Evolutionary conservation across 2,329 filamentous ascomycete genomes (phyloP), one percentile per base, ranked within the genome.

Genomic region (Colletotrichum cuscutae): DNA sequence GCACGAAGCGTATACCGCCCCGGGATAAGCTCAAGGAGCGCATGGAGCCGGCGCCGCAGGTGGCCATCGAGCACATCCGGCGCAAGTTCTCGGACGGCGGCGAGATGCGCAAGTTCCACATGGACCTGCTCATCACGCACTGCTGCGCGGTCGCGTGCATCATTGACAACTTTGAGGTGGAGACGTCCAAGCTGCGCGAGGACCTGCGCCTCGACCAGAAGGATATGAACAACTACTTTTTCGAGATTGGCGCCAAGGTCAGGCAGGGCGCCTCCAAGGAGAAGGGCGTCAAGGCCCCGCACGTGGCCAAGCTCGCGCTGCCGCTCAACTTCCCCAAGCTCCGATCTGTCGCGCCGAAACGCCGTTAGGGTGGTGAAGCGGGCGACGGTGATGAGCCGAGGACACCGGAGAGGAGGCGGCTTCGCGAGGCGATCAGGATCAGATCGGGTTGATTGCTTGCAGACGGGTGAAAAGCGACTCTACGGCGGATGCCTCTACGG

Each of bases 301-400:
- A 88, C 72, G 84, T 95, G 62, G 95, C 93, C 13, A 91, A 91
- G 76, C 84, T 98, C 77, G 90, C 88, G 77, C 82, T 98, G 74
- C 97, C 97, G 3, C 84, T 98, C 59, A 88, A 92, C 72, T 98
- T 98, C 80, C 97, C 96, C 1, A 95, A 93, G 84, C 82, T 83
- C 77, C 79, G 81, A 64, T 78, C 80, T 28, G 80, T 78, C 59
- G 76, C 72, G 35, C 76, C 75, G 42, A 77, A 74, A 59, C 70
- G 72, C 59, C 72, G 74, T 63, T 76, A 72, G 37, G 63, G 13
- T 60, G 54, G 35, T 4, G 26, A 19, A 26, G 46, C 32, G 54
- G 68, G 9, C 56, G 71, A 71, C 5, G 71, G 66, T 5, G 8
- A 32, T 9, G 60, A 65, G 22, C 64, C 52, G 30, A 65, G 15